Conservation (phyloP, 2,329 filamentous ascomycete genomes). For the Cladosporium sp. region DNA sequence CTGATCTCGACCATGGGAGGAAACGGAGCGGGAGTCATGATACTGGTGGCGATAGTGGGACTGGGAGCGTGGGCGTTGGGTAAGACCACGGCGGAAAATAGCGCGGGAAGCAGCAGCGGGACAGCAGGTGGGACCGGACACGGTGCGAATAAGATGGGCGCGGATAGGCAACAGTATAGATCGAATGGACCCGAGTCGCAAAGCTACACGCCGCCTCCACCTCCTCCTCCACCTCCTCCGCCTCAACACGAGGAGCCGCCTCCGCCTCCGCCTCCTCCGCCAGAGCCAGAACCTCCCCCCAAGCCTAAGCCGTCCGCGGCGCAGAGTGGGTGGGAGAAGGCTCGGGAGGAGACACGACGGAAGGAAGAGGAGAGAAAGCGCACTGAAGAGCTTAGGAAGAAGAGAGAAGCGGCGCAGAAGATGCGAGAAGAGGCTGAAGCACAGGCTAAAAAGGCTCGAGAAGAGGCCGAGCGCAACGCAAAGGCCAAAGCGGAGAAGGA, state of each 20-base stretch:
- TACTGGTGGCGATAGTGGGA: constrained; percentile 69
- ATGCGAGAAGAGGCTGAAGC: constrained; percentile 41
- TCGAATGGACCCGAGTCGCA: constrained; percentile 20
- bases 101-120: too few species aligned
- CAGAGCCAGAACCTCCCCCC: constrained; percentile 21
- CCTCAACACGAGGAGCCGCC: constrained; percentile 18
- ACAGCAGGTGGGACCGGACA: constrained; percentile 18
- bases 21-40: constrained; percentile 67
- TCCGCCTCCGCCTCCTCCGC: constrained; percentile 16
- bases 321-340: constrained; percentile 57
- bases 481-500: constrained; percentile 47
- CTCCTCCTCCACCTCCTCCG: constrained; percentile 18
- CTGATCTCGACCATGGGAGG: constrained; percentile 63
- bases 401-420: constrained; percentile 51
- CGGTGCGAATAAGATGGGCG: constrained; percentile 21
- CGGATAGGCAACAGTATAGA: constrained; percentile 23
- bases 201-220: constrained; percentile 25
- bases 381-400: constrained; percentile 57
- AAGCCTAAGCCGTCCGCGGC: constrained; percentile 22
- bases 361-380: constrained; percentile 38
- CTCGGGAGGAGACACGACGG: constrained; percentile 61
- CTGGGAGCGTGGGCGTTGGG: constrained; percentile 75
- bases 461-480: constrained; percentile 44
- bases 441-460: constrained; percentile 40
- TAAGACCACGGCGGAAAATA: constrained; percentile 55